Base-by-base conservation (phyloP, 2,329 filamentous ascomycete species). In the Trichoderma koningiopsis region DNA sequence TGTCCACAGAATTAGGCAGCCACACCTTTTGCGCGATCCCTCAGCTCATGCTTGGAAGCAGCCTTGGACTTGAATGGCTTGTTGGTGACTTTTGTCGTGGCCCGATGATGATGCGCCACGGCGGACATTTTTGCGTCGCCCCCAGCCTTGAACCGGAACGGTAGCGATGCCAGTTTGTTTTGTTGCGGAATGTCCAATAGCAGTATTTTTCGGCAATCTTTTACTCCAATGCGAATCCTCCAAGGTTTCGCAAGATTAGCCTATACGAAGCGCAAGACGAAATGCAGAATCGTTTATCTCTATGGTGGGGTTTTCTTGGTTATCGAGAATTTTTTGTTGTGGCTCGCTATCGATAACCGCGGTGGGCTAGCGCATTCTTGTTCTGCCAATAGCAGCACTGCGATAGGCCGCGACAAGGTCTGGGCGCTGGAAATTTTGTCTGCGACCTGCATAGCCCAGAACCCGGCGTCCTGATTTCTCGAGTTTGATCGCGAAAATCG, bases 11-110 rank as follows among this genome's bases (percentile, higher is more conserved):
- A 43, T 24, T 31, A 19, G 22, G 57, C 22, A 19, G 27, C 57
- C 72, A 65, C 81, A 94, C 93, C 94, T 85, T 98, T 98, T 70
- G 89, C 87, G 73, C 89, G 86, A 73, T 97, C 93, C 79, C 96
- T 93, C 77, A 97, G 81, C 69, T 93, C 88, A 76, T 92, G 90
- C 81, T 98, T 98, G 71, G 92, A 93, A 52, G 94, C 88, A 83
- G 97, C 94, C 79, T 90, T 90, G 70, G 93, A 93, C 83, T 99
- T 99, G 86, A 94, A 99, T 31, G 91, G 80, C 85, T 99, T 99
- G 82, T 97, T 90, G 73, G 87, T 83, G 76, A 89, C 85, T 85
- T 98, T 99, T 66, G 94, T 97, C 70, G 94, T 97, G 77, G 92
- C 92, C 79, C 95, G 88, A 81, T 99, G 96, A 81, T 98, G 93